Evolutionary conservation across 805 yeast genomes (phyloP), one percentile per base, ranked within the genome.

Genomic region (Candida rishiriensis): DNA sequence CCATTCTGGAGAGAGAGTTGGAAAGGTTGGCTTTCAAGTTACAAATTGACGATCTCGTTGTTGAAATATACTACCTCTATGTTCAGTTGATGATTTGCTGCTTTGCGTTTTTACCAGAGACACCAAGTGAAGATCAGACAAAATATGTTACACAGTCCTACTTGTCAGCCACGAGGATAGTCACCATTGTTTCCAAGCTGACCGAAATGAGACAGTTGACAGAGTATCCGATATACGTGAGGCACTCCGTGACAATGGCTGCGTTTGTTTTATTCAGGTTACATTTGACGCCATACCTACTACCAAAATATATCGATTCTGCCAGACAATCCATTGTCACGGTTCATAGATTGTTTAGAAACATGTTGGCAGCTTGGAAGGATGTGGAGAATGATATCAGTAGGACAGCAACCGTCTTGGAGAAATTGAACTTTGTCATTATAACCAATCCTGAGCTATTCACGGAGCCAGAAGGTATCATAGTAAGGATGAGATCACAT

Each of bases 241-340:
- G 97, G 52, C 96, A 89, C 56, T 78, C 91, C n/a, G 85, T 85
- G 29, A 79, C 93, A 0, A 84, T 81, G 58, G 82, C 90, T 0
- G 93, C 90, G 0, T 71, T 89, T 35, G 71, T 87, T 14, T 68
- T 90, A 26, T 90, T 90, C 71, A 79, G 90, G 52, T 70, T 90
- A 35, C 96, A 88, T 56, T 68, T 88, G 44, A 83, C 95, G 0
- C 86, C 95, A 3, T 72, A 81, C 47, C 69, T 88, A 39, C 63
- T 84, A 38, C 85, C 83, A 54, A 83, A 79, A 60, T 87, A 83
- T 57, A 79, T 88, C 35, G 95, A 88, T 56, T 84, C 95, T 29
- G 90, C 96, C 1, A 75, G 97, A 52, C 97, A 90, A 63, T 85
- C 95, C 3, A 86, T 90, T 55, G 97, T 90, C 12, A 90, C 97